Percentiles rank a stretch among this genome's conserved stretches.
phyloP scores from a whole-genome alignment of 495 filamentous ascomycete genomes.

The Cercophora newfieldiana region DNA sequence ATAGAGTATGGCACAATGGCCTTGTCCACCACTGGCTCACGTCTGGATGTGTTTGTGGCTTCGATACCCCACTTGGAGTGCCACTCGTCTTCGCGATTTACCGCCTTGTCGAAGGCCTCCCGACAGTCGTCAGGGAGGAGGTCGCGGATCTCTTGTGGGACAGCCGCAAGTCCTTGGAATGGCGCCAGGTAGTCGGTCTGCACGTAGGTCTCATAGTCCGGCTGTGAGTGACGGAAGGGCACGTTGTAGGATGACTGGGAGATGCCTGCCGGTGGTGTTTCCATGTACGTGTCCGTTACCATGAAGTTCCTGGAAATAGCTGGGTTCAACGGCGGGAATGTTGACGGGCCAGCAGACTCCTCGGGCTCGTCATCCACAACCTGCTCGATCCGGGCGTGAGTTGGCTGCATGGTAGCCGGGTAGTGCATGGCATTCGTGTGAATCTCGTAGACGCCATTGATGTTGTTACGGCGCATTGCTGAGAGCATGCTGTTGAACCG shows the following conservation, averaged over 20 bases:
- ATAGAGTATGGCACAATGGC: conserved; percentile 53
- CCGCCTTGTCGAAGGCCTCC: conserved; percentile 63
- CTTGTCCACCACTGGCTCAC: conserved; percentile 54
- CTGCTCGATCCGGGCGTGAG: conserved; percentile 78
- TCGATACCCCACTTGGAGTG: conserved; percentile 71
- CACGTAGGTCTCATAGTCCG: conserved; percentile 22
- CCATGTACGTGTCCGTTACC: conserved; percentile 69
- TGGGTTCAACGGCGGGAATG: conserved; percentile 65
- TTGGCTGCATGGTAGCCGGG: conserved; percentile 86
- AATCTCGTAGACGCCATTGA: conserved; percentile 82
- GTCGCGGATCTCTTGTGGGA: conserved; percentile 66
- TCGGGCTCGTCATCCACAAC: conserved; percentile 40
- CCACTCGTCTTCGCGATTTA: conserved; percentile 65
- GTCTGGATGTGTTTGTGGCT: conserved; percentile 44
- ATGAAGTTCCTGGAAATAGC: conserved; percentile 72
- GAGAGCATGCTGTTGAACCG: conserved; percentile 75
- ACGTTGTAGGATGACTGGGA: conserved; percentile 48
- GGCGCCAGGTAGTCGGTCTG: conserved; percentile 50
- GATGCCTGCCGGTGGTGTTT: conserved; percentile 52
- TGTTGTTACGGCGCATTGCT: conserved; percentile 61
- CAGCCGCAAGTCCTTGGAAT: conserved; percentile 64
- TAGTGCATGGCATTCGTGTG: conserved; percentile 91
- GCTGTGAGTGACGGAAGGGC: conserved; percentile 38
- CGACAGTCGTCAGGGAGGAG: conserved; percentile 72
- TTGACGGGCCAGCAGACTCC: conserved; percentile 29